Conservation (phyloP, 2,329 filamentous ascomycete genomes). For the Stachybotrys chartarum region DNA sequence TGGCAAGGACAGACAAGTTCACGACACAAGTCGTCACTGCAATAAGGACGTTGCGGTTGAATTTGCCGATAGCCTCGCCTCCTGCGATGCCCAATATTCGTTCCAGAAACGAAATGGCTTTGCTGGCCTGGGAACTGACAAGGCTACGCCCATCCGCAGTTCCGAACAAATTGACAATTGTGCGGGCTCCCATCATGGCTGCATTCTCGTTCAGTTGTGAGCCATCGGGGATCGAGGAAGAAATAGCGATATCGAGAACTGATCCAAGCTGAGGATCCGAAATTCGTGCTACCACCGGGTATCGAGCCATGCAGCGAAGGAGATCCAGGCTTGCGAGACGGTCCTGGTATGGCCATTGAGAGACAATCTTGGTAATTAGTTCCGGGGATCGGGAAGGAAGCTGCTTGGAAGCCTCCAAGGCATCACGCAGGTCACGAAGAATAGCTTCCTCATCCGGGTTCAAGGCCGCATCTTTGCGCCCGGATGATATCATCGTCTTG, state of each 20-base stretch:
- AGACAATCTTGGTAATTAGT: conserved; percentile 64
- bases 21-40: conserved; percentile 77
- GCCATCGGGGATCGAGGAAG: conserved; percentile 32
- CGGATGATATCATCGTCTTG: conserved; percentile 60
- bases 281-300: conserved; percentile 57
- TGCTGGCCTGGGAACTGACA: conserved; percentile 50
- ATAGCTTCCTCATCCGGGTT: conserved; percentile 63
- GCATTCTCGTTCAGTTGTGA: conserved; percentile 66
- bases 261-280: conserved; percentile 44
- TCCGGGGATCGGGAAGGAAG: conserved; percentile 47
- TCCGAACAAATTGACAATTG: conserved; percentile 77
- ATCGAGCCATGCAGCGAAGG: conserved; percentile 71
- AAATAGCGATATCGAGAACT: conserved; percentile 49
- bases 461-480: conserved; percentile 66
- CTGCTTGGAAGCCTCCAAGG: conserved; percentile 53
- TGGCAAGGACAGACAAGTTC: conserved; percentile 72
- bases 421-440: conserved; percentile 53
- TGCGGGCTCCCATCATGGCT: conserved; percentile 77
- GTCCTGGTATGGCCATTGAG: conserved; percentile 72
- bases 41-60: conserved; percentile 74
- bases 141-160: conserved; percentile 63
- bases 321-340: conserved; percentile 82
- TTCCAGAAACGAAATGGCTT: conserved; percentile 56
- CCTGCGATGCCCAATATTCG: conserved; percentile 47
- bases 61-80: conserved; percentile 39